phyloP scores from a whole-genome alignment of 2,329 filamentous ascomycete genomes.

The Fusarium secorum region DNA sequence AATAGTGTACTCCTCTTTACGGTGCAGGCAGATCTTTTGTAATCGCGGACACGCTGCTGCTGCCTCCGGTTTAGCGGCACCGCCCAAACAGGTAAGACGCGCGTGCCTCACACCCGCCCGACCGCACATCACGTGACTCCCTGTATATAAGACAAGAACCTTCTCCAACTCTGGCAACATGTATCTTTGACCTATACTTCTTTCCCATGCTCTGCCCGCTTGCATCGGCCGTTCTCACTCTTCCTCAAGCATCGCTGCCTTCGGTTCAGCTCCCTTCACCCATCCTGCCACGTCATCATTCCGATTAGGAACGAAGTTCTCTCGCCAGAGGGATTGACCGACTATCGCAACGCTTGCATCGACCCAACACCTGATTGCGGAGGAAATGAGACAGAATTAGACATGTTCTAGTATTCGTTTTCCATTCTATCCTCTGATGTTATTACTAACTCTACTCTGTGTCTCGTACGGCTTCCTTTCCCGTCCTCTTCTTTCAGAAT shows the following conservation, averaged over 20 bases:
- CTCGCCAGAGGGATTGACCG: not conserved
- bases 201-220: not conserved
- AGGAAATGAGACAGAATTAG: not conserved
- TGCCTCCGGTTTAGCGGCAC: slow-evolving; percentile 11
- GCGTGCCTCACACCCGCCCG: not conserved
- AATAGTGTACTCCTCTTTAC: too few relatives aligned
- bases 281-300: not conserved
- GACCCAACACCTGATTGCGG: not conserved
- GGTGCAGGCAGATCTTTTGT: not conserved
- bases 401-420: not conserved
- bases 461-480: not conserved
- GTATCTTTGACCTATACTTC: slow-evolving; percentile 20
- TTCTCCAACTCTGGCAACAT: not conserved
- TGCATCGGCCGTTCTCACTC: fast-evolving
- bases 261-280: not conserved
- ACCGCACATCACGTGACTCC: slow-evolving; percentile 1
- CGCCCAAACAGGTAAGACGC: not conserved
- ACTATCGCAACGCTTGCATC: not conserved
- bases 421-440: not conserved
- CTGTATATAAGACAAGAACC: slow-evolving; percentile 16
- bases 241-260: not conserved
- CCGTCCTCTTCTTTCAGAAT: not conserved
- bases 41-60: slow-evolving; percentile 12
- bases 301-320: not conserved
- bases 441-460: not conserved